Base-by-base conservation (phyloP, 495 filamentous ascomycete species). In the Oidiodendron maius region DNA sequence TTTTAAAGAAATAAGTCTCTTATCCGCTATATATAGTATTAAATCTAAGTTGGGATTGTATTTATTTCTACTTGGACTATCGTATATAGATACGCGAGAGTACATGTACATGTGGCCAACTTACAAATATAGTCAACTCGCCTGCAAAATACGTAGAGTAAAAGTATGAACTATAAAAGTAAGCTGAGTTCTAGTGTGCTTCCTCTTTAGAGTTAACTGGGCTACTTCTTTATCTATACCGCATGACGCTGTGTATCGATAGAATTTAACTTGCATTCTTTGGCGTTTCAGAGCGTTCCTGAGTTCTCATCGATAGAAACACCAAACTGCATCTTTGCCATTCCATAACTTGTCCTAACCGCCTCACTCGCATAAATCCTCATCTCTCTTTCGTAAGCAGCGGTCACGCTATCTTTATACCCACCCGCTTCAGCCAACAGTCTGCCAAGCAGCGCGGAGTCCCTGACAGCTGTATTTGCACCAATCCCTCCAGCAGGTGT, bases 401-500 rank as follows among this genome's bases (percentile, higher is more conserved):
- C 72, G 4, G 71, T 74, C 10, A 77, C 55, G 4, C 70, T 70
- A 0, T 67, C 58, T 42, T 52, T 52, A 37, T 53, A 68, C 8
- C 69, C 69, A 12, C 68, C 68, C 8, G 65, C 59, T 51, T 77
- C 71, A 21, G 55, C 53, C 39, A 78, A 21, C 46, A 76, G 40
- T 44, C 62, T 64, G 3, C 71, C 72, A 3, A 77, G 56, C 35
- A 76, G 43, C 10, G 70, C 72, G 5, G 75, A 70, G 50, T 78
- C 74, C 46, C 66, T 54, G 12, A 81, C 64, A 34, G 77, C 78
- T 0, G 78, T 80, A 50, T 80, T 80, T 11, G 75, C 77, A 1
- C 80, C 80, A 43, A 75, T 72, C 2, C 77, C 78, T 0, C 73
- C 76, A 0, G 77, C 78, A 4, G 80, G 80, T 3, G 79, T 80